phyloP scores from a whole-genome alignment of 1,139 yeast genomes.

The Nakaseomyces bracarensis region DNA sequence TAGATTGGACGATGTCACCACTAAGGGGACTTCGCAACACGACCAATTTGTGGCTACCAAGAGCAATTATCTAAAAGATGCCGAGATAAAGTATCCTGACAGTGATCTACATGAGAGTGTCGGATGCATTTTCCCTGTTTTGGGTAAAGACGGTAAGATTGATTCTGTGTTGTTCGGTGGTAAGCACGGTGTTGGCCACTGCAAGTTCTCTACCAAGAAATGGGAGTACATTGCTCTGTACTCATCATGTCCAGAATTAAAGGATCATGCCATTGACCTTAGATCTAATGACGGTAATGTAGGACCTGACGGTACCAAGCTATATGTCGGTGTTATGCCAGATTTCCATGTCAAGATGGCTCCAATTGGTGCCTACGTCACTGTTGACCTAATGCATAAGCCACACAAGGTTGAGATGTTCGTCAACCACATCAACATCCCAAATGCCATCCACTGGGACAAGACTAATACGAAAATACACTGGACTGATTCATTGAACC shows the following conservation, averaged over 20 bases:
- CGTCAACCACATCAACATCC: conserved; percentile 39
- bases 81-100: conserved; percentile 16
- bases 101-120: conserved; percentile 31
- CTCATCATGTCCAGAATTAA: conserved; percentile 32
- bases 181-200: conserved; percentile 48
- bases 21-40: conserved; percentile 26
- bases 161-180: conserved; percentile 44
- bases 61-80: conserved; percentile 15
- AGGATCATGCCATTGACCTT: conserved; percentile 33
- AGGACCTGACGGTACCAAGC: conserved; percentile 55
- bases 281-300: conserved; percentile 70
- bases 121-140: conserved; percentile 59
- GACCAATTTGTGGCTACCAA: conserved; percentile 33
- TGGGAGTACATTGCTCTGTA: conserved; percentile 42
- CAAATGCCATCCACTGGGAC: conserved; percentile 73
- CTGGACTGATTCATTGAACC: conserved; percentile 65
- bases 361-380: conserved; percentile 32
- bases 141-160: conserved; percentile 33
- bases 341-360: conserved; percentile 36
- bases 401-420: conserved; percentile 20
- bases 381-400: conserved; percentile 27
- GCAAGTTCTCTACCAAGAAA: conserved; percentile 37
- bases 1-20: conserved; percentile 29
- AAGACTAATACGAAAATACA: conserved; percentile 43
- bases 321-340: conserved; percentile 70